Evolutionary conservation across 169 alveolate genomes (phyloP).

Genomic region (Eimeria acervulina): DNA sequence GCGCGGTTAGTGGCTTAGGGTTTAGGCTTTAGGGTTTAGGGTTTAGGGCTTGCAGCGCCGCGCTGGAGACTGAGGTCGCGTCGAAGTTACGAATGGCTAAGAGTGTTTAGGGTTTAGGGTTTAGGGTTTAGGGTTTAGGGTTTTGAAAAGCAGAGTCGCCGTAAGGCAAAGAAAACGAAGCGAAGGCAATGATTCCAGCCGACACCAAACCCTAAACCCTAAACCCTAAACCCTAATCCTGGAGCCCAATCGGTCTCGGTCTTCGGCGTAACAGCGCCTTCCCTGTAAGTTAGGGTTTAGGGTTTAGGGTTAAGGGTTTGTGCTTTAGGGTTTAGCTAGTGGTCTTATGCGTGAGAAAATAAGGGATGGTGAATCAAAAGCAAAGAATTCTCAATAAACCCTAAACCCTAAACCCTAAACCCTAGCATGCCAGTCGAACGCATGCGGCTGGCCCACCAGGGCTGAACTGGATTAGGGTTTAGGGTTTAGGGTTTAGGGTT

Average conservation of each 20-base stretch:
- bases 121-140: not conserved
- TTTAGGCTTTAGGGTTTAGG: not conserved
- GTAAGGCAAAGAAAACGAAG: not conserved
- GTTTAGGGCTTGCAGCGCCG: not conserved
- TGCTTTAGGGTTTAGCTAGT: not conserved
- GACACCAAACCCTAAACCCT: not conserved
- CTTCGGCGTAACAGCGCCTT: not conserved
- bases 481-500: not conserved
- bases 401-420: conserved; percentile 3
- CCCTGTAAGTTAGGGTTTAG: not conserved
- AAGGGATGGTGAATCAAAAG: not conserved
- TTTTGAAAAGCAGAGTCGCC: not conserved
- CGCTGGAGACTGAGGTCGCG: too few species aligned
- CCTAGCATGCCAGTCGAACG: not conserved
- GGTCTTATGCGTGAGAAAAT: not conserved
- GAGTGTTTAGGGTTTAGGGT: not conserved
- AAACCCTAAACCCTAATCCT: not conserved
- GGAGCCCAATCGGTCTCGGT: not conserved
- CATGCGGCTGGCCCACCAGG: not conserved
- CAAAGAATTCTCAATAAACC: not conserved
- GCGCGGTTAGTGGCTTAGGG: too few species aligned
- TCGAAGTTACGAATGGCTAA: too few species aligned
- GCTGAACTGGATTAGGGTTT: not conserved
- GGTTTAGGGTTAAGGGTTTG: not conserved
- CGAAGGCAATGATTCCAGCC: not conserved